Base-by-base conservation (phyloP, 352 stramenopile genomes). In the Aphanomyces euteiches region DNA sequence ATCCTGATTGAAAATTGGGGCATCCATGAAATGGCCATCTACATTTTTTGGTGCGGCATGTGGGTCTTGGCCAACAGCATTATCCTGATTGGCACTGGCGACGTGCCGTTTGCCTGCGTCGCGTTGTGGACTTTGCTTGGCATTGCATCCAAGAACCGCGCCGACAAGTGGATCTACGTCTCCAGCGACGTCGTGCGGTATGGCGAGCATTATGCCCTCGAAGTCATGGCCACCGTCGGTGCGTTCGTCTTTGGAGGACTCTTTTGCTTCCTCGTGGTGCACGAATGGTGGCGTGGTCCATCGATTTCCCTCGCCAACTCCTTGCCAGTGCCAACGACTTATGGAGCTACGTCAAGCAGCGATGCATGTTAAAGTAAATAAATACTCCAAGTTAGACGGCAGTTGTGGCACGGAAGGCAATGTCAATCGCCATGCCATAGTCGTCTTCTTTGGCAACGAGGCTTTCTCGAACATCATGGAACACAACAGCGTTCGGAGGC, bases 351-450 rank as follows among this genome's bases (percentile, higher is more conserved):
- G 54, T 61, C 39, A 17, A 37, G 54, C 54, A 61, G 28, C 5
- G 54, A 12, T 13, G 13, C 28, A 28, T 28, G 28, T 28, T 28
- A 28, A 28, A 28, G 28, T 28, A 21, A 58, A 58, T 58, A 58
- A 36, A 58, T 12, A 58, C 8, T 37, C 50, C 37, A 61, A 58
- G 50, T 43, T 63, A 70, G n/a, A 64, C 64, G 8, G 64, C 47
- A 8, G 64, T 70, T 10, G 64, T 70, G 3, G 64, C 64, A 7
- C 64, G 64, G 54, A 70, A 70, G 7, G 64, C 64, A 61, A 70
- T 70, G 40, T 70, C 64, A 19, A 70, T 70, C 19, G 64, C 64
- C 40, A 70, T 64, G 54, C 64, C 64, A 17, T 70, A 70, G 47
- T 19, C 47, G 5, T 70, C 64, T 8, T 21, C 21, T 41, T 70